Percentiles rank a stretch among this genome's conserved stretches.
These are phyloP conservation scores for Myriangium duriaei DNA, from an alignment of 2,329 filamentous ascomycete species.

Conservation along the genomic window DNA sequence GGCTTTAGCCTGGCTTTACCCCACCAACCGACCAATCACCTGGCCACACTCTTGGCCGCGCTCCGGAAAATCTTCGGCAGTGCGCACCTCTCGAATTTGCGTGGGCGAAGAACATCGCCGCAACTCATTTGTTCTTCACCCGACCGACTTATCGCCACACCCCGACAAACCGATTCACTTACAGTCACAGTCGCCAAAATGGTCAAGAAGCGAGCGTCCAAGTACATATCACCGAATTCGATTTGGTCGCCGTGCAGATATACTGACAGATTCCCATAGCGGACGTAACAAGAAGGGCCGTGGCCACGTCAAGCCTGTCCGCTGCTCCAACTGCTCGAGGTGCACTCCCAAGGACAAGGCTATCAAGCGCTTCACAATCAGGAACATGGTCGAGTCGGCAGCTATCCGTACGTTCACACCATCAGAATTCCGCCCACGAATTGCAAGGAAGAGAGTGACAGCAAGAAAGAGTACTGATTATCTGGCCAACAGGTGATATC, in stretches of 20 bases:
- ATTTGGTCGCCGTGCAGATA: constrained; percentile 2
- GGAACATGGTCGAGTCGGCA: constrained; percentile 99
- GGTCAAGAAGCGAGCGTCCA: constrained; percentile 67
- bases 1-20: neutral
- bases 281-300: constrained; percentile 99
- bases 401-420: constrained; percentile 76
- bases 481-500: constrained; percentile 71
- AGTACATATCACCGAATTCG: constrained; percentile 39
- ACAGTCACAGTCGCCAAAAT: constrained; percentile 41
- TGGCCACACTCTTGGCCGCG: neutral
- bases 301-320: constrained; percentile 99
- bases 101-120: neutral
- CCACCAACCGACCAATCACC: neutral
- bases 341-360: constrained; percentile 98
- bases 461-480: constrained; percentile 3
- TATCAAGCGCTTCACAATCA: constrained; percentile 99
- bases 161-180: constrained; percentile 1
- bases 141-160: neutral
- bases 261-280: constrained; percentile 42
- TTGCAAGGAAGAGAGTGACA: constrained; percentile 4
- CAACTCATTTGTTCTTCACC: neutral
- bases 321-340: constrained; percentile 72
- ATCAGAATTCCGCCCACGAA: constrained; percentile 3
- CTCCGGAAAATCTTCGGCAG: constrained; percentile 4
- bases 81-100: constrained; percentile 4